Evolutionary conservation across 2,329 filamentous ascomycete genomes (phyloP), one percentile per base, ranked within the genome.

Genomic region (Xylaria sp.): DNA sequence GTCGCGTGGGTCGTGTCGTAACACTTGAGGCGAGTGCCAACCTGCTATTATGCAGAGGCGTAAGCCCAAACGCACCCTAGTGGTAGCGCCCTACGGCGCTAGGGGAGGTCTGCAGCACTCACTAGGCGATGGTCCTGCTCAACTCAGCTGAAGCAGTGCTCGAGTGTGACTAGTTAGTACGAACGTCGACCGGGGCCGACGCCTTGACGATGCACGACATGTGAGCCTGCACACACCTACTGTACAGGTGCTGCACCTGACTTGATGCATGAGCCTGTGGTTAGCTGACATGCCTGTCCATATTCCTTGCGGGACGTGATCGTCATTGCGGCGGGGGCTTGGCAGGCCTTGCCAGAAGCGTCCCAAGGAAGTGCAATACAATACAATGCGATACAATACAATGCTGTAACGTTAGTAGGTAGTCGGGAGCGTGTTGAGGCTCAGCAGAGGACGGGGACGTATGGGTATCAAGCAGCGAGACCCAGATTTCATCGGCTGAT

Each of bases 141-240:
- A 38, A 52, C 38, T 20, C 44, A 60, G 57, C 59, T 62, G 59
- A 54, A 52, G 19, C 22, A 37, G 34, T 20, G 39, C 48, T 52
- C 59, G 60, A 39, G 51, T 39, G 40, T n/a, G 50, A 18, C 42
- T 20, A n/a, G 41, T 11, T 52, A 42, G 43, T 20, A 38, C 29
- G 44, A 21, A 50, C 39, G 46, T 50, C 51, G 54, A n/a, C 40
- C 20, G 11, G 46, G 50, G 51, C 54, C 48, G 48, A 50, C 51
- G 51, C 51, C 51, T 37, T 59, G 55, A 48, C 39, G 49, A 60
- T 57, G 57, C 54, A 60, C 54, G 54, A 52, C 59, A 62, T 60
- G 57, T 60, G 59, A 60, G 46, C 57, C 50, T 50, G 49, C 21
- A 17, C 18, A 21, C 38, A 41, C 42, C 38, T 40, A 48, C 22